Percentiles rank a stretch among this genome's conserved stretches.
Conservation (phyloP, 345 rosid genomes). For the Eucalyptus grandis region DNA sequence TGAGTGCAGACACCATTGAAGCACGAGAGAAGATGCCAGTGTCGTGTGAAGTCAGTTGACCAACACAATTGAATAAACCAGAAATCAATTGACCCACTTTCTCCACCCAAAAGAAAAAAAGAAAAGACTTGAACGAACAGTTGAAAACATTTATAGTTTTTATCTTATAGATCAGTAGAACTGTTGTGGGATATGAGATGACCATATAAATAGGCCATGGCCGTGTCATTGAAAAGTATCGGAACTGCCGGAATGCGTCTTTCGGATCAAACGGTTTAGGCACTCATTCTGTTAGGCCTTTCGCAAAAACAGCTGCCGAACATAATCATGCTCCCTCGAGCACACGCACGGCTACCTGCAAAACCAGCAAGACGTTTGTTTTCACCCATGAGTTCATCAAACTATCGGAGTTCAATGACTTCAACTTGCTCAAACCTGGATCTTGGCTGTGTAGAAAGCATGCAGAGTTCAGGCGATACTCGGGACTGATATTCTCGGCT, state of each 20-base stretch:
- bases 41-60: neutral
- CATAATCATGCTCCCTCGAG: neutral
- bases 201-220: neutral
- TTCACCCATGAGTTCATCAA: neutral
- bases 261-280: neutral
- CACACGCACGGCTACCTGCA: neutral
- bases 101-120: neutral
- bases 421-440: neutral
- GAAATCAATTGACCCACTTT: neutral
- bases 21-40: neutral
- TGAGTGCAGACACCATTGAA: neutral
- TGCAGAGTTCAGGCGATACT: neutral
- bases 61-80: neutral
- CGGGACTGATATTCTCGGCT: neutral
- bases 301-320: neutral
- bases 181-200: neutral
- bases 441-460: neutral
- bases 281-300: neutral
- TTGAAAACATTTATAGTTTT: neutral
- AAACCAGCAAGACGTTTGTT: neutral
- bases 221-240: neutral
- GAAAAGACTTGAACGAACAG: neutral
- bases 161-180: neutral
- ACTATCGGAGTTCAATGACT: neutral
- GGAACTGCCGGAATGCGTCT: neutral